Conservation (phyloP, 78 protist genomes). For the Cavenderia fasciculata region DNA sequence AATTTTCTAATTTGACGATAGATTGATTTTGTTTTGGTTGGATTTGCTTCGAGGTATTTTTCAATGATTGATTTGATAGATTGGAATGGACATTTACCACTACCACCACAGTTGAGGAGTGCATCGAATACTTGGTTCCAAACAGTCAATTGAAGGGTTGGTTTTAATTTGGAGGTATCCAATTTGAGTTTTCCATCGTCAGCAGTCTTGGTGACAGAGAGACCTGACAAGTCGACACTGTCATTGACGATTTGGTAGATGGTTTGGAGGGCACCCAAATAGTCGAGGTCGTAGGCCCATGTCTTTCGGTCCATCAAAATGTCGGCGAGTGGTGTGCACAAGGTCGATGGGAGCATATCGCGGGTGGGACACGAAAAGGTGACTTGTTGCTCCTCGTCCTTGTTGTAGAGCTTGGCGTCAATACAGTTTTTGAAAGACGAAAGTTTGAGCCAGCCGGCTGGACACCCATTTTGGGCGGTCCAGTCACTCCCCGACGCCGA, state of each 20-base stretch:
- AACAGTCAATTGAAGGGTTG: not conserved
- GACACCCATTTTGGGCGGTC: slow-evolving; percentile 8
- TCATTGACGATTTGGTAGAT: slow-evolving; percentile 15
- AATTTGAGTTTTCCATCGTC: not conserved
- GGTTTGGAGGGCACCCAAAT: slow-evolving; percentile 23
- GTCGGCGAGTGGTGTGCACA: not conserved
- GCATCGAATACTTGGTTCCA: slow-evolving; percentile 1
- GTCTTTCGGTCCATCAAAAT: not conserved
- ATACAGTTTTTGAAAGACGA: slow-evolving; percentile 73
- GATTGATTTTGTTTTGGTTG: slow-evolving; percentile 12
- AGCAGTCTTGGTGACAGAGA: not conserved
- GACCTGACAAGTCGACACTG: not conserved
- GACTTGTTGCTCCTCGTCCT: not conserved
- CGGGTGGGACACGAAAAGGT: too few relatives aligned
- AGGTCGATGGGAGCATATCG: not conserved
- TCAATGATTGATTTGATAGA: slow-evolving; percentile 4
- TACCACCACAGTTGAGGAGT: not conserved
- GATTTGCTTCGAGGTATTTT: slow-evolving; percentile 9
- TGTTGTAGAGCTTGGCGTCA: slow-evolving; percentile 59
- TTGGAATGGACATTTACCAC: not conserved
- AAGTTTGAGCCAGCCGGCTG: slow-evolving; percentile 49
- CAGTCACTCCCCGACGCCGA: not conserved
- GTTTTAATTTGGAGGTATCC: not conserved
- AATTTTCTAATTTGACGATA: slow-evolving; percentile 12
- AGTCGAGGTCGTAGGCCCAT: slow-evolving; percentile 54